phyloP scores from a whole-genome alignment of 116 monocot species.

The Trichopus zeylanicus region DNA sequence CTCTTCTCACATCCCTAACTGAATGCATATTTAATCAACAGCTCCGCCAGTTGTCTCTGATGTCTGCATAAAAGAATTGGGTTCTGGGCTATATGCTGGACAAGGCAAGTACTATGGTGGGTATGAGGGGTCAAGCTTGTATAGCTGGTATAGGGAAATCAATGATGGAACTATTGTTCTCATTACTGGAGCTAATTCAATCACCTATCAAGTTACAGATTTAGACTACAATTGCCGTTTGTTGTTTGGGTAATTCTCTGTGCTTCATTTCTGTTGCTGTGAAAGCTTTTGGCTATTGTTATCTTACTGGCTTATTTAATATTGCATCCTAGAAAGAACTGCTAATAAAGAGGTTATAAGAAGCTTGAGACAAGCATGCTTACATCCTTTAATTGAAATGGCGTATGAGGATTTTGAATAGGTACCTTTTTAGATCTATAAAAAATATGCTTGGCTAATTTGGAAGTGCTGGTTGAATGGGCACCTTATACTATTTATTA shows the following conservation, averaged over 20 bases:
- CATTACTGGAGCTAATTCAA: constrained; percentile 65
- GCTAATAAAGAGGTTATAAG: background rate
- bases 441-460: no score
- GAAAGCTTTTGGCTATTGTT: background rate
- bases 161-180: constrained; percentile 57
- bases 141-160: constrained; percentile 87
- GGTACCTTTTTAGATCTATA: no score
- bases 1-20: background rate
- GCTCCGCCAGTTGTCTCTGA: constrained; percentile 67
- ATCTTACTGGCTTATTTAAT: background rate
- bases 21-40: constrained; percentile 17
- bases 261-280: background rate
- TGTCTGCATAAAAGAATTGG: constrained; percentile 48
- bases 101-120: constrained; percentile 94
- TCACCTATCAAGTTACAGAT: constrained; percentile 75
- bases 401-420: no score
- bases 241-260: constrained; percentile 74
- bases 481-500: no score
- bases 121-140: constrained; percentile 82
- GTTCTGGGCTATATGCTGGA: constrained; percentile 46
- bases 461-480: no score
- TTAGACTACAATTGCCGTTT: constrained; percentile 84
- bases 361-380: no score
- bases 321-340: background rate
- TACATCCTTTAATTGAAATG: no score